Percentiles rank a stretch among this genome's conserved stretches.
phyloP scores from a whole-genome alignment of 352 stramenopile species.

The Phytopythium boreale region DNA sequence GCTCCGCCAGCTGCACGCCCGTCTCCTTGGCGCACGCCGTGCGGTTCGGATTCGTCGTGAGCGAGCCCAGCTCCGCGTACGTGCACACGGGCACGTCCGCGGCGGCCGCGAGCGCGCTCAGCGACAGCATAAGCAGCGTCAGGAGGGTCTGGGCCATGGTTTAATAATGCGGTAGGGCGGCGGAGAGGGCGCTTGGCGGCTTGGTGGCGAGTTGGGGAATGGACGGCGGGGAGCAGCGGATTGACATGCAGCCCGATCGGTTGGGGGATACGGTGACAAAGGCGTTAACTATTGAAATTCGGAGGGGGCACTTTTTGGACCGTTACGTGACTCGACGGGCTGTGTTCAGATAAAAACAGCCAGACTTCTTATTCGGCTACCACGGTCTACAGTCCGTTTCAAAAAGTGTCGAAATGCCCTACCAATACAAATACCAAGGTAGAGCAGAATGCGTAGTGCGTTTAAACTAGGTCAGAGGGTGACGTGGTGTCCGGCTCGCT shows the following conservation, averaged over 20 bases:
- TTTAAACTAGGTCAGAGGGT: not conserved
- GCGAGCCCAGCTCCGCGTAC: conserved; percentile 19
- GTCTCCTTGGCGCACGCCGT: conserved; percentile 24
- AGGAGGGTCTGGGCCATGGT: not conserved
- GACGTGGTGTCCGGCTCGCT: not conserved
- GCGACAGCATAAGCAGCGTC: not conserved
- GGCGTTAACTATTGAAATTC: not conserved
- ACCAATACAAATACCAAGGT: too few species aligned
- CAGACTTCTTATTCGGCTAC: not conserved
- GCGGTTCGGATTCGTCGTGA: conserved; percentile 29
- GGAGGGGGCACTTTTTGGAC: not conserved
- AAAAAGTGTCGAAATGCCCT: not conserved
- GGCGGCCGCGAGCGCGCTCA: not conserved
- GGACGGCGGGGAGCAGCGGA: not conserved
- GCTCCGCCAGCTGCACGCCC: conserved; percentile 17
- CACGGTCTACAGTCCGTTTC: not conserved
- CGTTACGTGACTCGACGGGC: not conserved
- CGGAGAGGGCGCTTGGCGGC: not conserved
- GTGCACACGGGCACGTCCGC: conserved; percentile 15
- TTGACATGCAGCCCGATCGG: not conserved
- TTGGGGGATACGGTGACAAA: not conserved
- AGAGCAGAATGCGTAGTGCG: not conserved
- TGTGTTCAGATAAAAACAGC: not conserved
- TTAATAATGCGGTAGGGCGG: not conserved
- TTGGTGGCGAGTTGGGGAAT: not conserved